Conservation (phyloP, 73 alveolate species). For the Paramecium octaurelia region DNA sequence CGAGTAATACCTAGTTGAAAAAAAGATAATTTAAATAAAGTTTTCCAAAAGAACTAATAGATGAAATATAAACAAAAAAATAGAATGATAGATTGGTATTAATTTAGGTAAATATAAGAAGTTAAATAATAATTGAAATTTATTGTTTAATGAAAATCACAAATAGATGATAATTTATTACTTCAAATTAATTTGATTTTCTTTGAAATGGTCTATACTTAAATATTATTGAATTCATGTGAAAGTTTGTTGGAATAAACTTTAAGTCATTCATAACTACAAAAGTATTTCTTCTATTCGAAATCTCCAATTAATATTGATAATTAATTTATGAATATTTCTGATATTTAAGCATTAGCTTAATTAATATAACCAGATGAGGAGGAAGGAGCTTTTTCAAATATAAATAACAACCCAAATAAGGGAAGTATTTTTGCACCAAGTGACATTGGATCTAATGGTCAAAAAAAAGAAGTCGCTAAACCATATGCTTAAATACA, state of each 20-base stretch:
- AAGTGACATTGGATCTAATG: constrained; percentile 6
- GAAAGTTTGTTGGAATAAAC: too few relatives aligned
- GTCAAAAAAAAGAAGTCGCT: neutral
- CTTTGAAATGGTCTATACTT: neutral
- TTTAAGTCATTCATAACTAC: neutral
- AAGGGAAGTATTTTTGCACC: constrained; percentile 37
- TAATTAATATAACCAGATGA: neutral
- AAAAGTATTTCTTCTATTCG: too few relatives aligned
- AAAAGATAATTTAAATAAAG: neutral
- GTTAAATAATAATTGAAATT: neutral
- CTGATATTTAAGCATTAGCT: neutral
- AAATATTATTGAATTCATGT: too few relatives aligned
- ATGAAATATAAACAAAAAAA: too few relatives aligned
- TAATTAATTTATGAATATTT: neutral
- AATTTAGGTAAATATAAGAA: too few relatives aligned
- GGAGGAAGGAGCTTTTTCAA: neutral
- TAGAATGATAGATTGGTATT: too few relatives aligned
- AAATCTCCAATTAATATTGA: neutral
- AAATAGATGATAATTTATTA: too few relatives aligned
- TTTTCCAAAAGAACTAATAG: neutral
- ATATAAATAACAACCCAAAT: constrained; percentile 18
- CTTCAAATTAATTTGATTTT: too few relatives aligned
- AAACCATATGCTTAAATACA: constrained; percentile 24
- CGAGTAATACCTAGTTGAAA: neutral
- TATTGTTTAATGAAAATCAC: too few relatives aligned